Percentiles rank a stretch among this genome's conserved stretches.
Conservation (phyloP, 495 filamentous ascomycete species). For the Diplogelasinospora grovesii region DNA sequence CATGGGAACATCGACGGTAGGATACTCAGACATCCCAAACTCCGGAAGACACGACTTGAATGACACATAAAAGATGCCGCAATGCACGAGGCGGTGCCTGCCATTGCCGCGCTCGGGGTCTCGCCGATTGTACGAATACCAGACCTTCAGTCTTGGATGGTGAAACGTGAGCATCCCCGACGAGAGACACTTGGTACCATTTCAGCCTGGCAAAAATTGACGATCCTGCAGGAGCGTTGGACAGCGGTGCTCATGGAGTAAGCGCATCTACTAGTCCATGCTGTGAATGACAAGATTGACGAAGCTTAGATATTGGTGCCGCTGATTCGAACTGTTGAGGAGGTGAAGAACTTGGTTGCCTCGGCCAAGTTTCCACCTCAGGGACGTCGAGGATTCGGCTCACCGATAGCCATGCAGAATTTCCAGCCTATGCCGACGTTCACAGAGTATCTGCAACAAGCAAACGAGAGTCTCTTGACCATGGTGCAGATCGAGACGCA, state of each 20-base stretch:
- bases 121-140: slow-evolving; percentile 62
- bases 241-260: slow-evolving; percentile 62
- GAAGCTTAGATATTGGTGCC: slow-evolving; percentile 51
- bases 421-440: slow-evolving; percentile 49
- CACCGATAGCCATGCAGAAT: slow-evolving; percentile 58
- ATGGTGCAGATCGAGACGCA: slow-evolving; percentile 80
- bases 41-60: background rate
- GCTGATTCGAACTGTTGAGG: slow-evolving; percentile 56
- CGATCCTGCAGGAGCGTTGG: slow-evolving; percentile 49
- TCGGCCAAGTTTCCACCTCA: slow-evolving; percentile 62
- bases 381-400: slow-evolving; percentile 60
- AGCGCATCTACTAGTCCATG: slow-evolving; percentile 4
- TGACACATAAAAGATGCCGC: slow-evolving; percentile 48
- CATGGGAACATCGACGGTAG: slow-evolving; percentile 74
- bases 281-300: slow-evolving; percentile 13
- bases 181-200: background rate
- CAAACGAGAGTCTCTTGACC: slow-evolving; percentile 63
- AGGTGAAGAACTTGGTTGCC: slow-evolving; percentile 51
- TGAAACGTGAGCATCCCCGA: slow-evolving; percentile 50
- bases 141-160: slow-evolving; percentile 62
- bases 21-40: too few species aligned
- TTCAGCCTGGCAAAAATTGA: slow-evolving; percentile 5
- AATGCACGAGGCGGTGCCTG: slow-evolving; percentile 80
- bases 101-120: slow-evolving; percentile 58
- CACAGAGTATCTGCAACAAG: slow-evolving; percentile 65